phyloP scores from a whole-genome alignment of 495 filamentous ascomycete species.

The Hypoxylon fragiforme region DNA sequence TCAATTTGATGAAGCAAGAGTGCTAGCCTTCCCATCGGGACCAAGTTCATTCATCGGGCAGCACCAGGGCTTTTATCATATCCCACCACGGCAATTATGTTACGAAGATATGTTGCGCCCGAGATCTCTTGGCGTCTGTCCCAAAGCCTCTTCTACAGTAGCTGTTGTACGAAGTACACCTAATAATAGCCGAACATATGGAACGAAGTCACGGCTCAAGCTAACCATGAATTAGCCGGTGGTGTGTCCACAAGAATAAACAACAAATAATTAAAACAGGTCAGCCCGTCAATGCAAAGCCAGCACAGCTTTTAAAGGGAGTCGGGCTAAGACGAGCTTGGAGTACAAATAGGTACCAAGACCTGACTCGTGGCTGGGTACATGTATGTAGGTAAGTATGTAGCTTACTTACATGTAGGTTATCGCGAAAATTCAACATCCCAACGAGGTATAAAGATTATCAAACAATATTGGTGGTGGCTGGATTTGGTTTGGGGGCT shows the following conservation, averaged over 20 bases:
- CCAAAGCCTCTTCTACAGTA: slow-evolving; percentile 20
- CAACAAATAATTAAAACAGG: too few relatives aligned
- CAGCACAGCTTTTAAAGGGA: slow-evolving; percentile 40
- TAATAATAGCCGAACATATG: slow-evolving; percentile 27
- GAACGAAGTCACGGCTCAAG: slow-evolving; percentile 24
- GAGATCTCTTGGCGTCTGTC: slow-evolving; percentile 5
- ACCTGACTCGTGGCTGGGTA: not conserved
- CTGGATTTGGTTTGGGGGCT: slow-evolving; percentile 35
- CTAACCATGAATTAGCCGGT: slow-evolving; percentile 27
- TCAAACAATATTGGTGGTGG: slow-evolving; percentile 18
- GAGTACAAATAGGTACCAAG: slow-evolving; percentile 26
- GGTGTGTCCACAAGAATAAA: slow-evolving; percentile 16
- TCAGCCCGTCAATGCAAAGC: slow-evolving; percentile 46
- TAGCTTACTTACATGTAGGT: slow-evolving; percentile 18
- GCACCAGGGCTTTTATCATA: slow-evolving; percentile 10
- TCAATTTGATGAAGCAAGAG: slow-evolving; percentile 7
- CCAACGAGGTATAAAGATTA: slow-evolving; percentile 10
- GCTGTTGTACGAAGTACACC: slow-evolving; percentile 21
- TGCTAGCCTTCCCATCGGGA: slow-evolving; percentile 4
- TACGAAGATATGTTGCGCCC: not conserved
- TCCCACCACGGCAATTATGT: not conserved
- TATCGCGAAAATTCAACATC: slow-evolving; percentile 10
- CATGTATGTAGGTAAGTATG: not conserved
- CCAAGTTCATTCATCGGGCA: slow-evolving; percentile 14
- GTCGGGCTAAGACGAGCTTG: slow-evolving; percentile 11